Evolutionary conservation across 2,329 filamentous ascomycete genomes (phyloP), one percentile per base, ranked within the genome.

Genomic region (Penicillium sp.): DNA sequence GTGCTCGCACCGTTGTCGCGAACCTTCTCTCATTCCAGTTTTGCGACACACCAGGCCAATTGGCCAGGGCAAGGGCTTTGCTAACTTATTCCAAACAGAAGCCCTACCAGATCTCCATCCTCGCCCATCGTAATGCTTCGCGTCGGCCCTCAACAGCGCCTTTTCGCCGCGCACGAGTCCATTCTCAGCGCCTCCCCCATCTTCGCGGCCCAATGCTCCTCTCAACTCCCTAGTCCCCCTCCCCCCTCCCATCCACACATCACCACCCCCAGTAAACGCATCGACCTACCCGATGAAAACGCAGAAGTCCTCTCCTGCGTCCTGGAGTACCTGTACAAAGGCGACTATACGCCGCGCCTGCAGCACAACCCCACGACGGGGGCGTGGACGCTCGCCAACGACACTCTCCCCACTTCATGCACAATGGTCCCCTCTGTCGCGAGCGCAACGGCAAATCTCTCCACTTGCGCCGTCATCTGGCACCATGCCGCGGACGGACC

Each of bases 91-190:
- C 9, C 43, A 33, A 53, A 9, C 11, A 39, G 28, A 32, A 45
- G 43, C 84, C 81, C 51, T 78, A 71, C 48, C 64, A 82, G 48
- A 79, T 78, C 26, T 7, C 75, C 82, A 49, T 79, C 78, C 29
- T 85, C 84, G 3, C 76, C 85, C 39, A 88, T 93, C 64, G 80
- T 94, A 57, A 94, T 88, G 8, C 79, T 94, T 52, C 81, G 86
- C 59, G 81, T 94, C 59, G 88, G 88, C n/a, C 78, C 78, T 4
- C 85, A 90, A 57, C 84, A 90, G 67, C 83, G 90, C 24, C 84
- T 95, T 58, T 96, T 96, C 64, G 90, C 90, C 34, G 89, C 89
- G 5, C 90, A 95, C 68, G 88, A 95, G 74, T 86, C 93, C 57
- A 80, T 95, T 52, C 82, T 96, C 50, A 80, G 78, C 65, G 74